Conservation (phyloP, 306 rosid genomes). For the Cicer bijugum region DNA sequence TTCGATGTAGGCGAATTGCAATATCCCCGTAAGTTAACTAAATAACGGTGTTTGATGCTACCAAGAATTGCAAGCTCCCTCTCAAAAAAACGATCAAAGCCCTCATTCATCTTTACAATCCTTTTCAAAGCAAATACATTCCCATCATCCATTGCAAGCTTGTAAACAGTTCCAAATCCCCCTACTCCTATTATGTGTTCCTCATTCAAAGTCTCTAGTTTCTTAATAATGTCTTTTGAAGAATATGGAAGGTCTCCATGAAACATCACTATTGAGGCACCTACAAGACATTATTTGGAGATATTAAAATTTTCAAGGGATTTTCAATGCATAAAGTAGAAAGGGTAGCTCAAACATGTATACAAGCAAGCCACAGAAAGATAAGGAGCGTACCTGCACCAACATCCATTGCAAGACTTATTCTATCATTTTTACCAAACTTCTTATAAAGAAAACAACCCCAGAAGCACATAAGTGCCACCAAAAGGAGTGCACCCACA, state of each 20-base stretch:
- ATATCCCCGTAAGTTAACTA: slow-evolving; percentile 96
- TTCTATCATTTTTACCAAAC: slow-evolving; percentile 77
- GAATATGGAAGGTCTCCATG: slow-evolving; percentile 99
- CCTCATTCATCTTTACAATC: slow-evolving; percentile 87
- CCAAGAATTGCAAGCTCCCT: slow-evolving; percentile 99
- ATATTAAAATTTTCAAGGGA: slow-evolving; percentile 42
- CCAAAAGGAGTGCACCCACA: slow-evolving; percentile 95
- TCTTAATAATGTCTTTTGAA: slow-evolving; percentile 93
- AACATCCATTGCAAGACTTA: slow-evolving; percentile 77
- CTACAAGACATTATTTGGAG: slow-evolving; percentile 55
- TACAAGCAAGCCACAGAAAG: slow-evolving; percentile 43
- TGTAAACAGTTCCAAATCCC: slow-evolving; percentile 95
- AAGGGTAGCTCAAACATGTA: slow-evolving; percentile 34
- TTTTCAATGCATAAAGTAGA: slow-evolving; percentile 30
- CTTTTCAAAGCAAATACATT: slow-evolving; percentile 90
- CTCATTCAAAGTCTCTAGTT: slow-evolving; percentile 87
- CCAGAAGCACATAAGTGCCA: slow-evolving; percentile 99
- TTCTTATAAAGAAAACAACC: slow-evolving; percentile 95
- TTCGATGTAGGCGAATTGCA: slow-evolving; percentile 98
- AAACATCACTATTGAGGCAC: slow-evolving; percentile 95
- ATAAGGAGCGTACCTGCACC: slow-evolving; percentile 72
- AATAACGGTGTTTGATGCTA: slow-evolving; percentile 92
- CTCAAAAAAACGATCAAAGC: slow-evolving; percentile 95
- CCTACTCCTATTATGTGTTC: slow-evolving; percentile 92
- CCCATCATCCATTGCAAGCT: slow-evolving; percentile 99